Evolutionary conservation across 306 rosid genomes (phyloP).

Genomic region (Citrullus colocynthis): DNA sequence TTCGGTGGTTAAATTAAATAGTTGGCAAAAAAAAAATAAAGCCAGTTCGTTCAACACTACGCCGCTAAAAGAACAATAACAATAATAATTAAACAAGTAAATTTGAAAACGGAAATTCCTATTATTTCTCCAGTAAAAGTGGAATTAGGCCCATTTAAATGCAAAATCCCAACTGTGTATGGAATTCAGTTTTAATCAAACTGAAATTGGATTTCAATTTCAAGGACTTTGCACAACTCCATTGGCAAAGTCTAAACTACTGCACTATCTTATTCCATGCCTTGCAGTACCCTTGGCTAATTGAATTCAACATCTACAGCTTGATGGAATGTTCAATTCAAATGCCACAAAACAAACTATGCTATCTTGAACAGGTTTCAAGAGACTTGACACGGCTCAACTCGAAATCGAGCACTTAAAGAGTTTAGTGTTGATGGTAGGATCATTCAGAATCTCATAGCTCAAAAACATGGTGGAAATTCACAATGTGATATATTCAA

Average conservation of each 20-base stretch:
- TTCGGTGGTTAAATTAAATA: neutral
- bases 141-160: neutral
- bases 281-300: neutral
- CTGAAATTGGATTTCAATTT: neutral
- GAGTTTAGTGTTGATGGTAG: slow-evolving; percentile 5
- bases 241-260: neutral
- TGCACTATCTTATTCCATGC: too few relatives aligned
- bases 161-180: neutral
- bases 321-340: neutral
- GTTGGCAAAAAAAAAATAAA: too few relatives aligned
- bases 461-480: slow-evolving; percentile 10
- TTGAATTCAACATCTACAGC: too few relatives aligned
- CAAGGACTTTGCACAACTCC: neutral
- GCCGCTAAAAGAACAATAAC: too few relatives aligned
- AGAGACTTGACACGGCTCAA: neutral
- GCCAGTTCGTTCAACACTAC: too few relatives aligned
- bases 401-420: slow-evolving; percentile 8
- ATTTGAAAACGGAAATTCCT: neutral
- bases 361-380: slow-evolving; percentile 4
- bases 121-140: neutral
- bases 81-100: too few relatives aligned
- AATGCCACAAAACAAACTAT: too few relatives aligned
- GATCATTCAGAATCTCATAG: slow-evolving; percentile 7
- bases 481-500: neutral
- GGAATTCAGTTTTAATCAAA: too few relatives aligned